Conservation (phyloP, 495 filamentous ascomycete genomes). For the Penicillium mononematosum region DNA sequence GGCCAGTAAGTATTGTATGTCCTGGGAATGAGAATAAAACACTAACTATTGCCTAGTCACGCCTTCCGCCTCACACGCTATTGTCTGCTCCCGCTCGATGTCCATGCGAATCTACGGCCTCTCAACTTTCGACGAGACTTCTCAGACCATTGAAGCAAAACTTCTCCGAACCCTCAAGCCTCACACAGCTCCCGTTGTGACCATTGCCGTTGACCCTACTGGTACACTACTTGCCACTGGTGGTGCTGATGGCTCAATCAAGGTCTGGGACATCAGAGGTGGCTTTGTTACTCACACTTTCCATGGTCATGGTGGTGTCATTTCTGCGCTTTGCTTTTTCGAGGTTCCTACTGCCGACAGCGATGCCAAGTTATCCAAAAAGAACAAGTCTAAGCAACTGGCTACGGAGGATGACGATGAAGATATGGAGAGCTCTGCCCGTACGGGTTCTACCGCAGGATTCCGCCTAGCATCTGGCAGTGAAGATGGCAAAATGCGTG, state of each 20-base stretch:
- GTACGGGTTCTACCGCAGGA: conserved; percentile 44
- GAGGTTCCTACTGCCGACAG: conserved; percentile 50
- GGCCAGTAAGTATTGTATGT: conserved; percentile 55
- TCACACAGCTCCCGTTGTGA: conserved; percentile 85
- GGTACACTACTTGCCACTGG: conserved; percentile 90
- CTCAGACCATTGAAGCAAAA: conserved; percentile 57
- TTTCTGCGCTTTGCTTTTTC: conserved; percentile 92
- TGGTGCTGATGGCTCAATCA: conserved; percentile 85
- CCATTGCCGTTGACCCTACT: conserved; percentile 76
- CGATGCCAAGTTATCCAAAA: conserved; percentile 30
- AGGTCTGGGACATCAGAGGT: conserved; percentile 92
- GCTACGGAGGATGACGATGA: conserved; percentile 36
- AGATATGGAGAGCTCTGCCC: conserved; percentile 41
- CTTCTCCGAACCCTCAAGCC: conserved; percentile 81
- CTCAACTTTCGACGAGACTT: conserved; percentile 50
- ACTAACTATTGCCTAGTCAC: conserved; percentile 58
- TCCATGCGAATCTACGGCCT: conserved; percentile 90
- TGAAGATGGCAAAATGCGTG: conserved; percentile 85
- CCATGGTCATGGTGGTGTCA: conserved; percentile 82
- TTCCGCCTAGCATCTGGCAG: conserved; percentile 87
- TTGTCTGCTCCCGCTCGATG: conserved; percentile 88
- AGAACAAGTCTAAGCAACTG: conserved; percentile 44
- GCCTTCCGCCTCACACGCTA: conserved; percentile 79
- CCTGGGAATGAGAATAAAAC: not conserved
- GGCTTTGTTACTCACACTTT: conserved; percentile 95